Base-by-base conservation (phyloP, 805 yeast species). In the Candida yuanshanica region DNA sequence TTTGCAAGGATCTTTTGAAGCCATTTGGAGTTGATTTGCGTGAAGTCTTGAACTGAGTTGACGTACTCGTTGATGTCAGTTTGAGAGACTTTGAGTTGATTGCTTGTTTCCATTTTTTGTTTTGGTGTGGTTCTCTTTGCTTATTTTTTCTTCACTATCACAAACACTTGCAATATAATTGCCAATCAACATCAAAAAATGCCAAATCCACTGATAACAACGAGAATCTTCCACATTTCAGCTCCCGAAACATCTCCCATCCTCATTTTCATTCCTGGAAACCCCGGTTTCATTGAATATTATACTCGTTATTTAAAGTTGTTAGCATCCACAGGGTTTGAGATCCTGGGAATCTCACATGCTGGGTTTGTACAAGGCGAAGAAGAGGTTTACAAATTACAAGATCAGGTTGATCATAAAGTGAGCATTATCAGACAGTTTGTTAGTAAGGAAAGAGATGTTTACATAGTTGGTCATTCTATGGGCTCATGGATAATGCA, bases 271-370 rank as follows among this genome's bases (percentile, higher is more conserved):
- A 68, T 84, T 6, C 91, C 93, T 0, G 93, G 93, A 0, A 84
- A 84, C 49, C 93, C 93, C 0, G 93, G 91, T 0, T 59, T 84
- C 21, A 68, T 79, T 33, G 79, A 78, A 46, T 84, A 74, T 59
- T 84, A 84, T 57, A 65, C 65, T 16, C 74, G 74, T 4, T 81
- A 78, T 51, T 56, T 83, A 22, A 58, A 63, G 11, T 50, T 58
- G 20, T 47, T 79, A 40, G 74, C 74, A 63, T 38, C 77, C 79
- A 3, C 59, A 56, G 14, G 45, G 0, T 65, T 70, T 49, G 83
- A 80, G 50, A 56, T 81, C 1, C 56, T 79, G 24, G 76, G 81
- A 29, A 66, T 78, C n/a, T 76, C 87, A 16, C 87, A 82, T 50
- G 77, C 78, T 4, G 90, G 90, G 3, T 79, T 66, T 56, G 42